A percentile compares a stretch with the other conserved stretches of the same genome.
phyloP scores from a whole-genome alignment of 805 yeast species.

The Wickerhamomyces alni region DNA sequence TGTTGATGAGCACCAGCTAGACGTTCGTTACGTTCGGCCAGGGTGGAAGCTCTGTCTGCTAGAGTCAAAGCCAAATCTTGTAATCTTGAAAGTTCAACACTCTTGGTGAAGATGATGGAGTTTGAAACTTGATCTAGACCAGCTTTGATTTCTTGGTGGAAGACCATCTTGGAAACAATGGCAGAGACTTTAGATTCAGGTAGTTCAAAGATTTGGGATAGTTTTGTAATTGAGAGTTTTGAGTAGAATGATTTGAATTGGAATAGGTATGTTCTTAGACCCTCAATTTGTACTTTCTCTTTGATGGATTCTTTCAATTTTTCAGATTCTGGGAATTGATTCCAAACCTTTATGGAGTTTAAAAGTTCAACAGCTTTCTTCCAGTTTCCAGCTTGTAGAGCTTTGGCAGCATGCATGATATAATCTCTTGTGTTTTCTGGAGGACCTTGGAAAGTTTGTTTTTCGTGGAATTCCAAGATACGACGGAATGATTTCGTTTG shows the following conservation, averaged over 20 bases:
- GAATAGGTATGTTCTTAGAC: slow-evolving; percentile 88
- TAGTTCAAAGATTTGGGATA: slow-evolving; percentile 64
- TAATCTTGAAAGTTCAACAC: slow-evolving; percentile 74
- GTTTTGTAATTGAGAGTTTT: slow-evolving; percentile 61
- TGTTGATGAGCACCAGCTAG: slow-evolving; percentile 59
- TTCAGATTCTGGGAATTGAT: slow-evolving; percentile 64
- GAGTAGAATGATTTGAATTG: slow-evolving; percentile 73
- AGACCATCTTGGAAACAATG: slow-evolving; percentile 69
- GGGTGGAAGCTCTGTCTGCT: slow-evolving; percentile 72
- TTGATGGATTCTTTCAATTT: slow-evolving; percentile 65
- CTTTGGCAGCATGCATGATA: slow-evolving; percentile 86
- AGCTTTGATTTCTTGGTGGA: slow-evolving; percentile 72
- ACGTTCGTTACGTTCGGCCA: slow-evolving; percentile 82
- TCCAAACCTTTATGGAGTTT: slow-evolving; percentile 80
- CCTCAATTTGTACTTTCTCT: slow-evolving; percentile 79
- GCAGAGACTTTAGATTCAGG: slow-evolving; percentile 49
- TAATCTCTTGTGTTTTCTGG: slow-evolving; percentile 95
- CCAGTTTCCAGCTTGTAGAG: slow-evolving; percentile 90
- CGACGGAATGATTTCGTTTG: slow-evolving; percentile 83
- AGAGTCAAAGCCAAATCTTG: slow-evolving; percentile 83
- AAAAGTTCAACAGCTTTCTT: slow-evolving; percentile 64
- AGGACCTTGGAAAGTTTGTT: slow-evolving; percentile 94
- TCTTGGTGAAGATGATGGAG: slow-evolving; percentile 63
- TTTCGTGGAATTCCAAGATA: slow-evolving; percentile 85
- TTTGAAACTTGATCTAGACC: slow-evolving; percentile 60